A percentile compares a stretch with the other conserved stretches of the same genome.
These are phyloP conservation scores for Apodospora peruviana DNA, from an alignment of 495 filamentous ascomycete genomes.

Conservation along the genomic window DNA sequence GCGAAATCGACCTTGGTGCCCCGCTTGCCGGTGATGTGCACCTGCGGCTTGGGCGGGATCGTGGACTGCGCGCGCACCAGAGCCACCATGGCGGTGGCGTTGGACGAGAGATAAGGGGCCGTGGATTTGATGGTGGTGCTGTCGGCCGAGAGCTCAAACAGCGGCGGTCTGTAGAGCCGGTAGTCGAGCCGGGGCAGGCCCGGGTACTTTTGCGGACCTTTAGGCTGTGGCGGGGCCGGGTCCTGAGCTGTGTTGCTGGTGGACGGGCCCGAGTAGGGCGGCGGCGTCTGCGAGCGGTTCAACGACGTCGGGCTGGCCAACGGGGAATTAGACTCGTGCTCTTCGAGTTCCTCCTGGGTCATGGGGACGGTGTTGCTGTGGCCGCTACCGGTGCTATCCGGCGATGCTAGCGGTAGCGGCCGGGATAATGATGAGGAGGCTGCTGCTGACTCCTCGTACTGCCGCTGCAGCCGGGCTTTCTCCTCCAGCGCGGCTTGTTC, in stretches of 20 bases:
- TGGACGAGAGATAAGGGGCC: constrained; percentile 33
- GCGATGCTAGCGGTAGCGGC: neutral
- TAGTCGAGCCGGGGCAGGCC: constrained; percentile 47
- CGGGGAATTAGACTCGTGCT: neutral
- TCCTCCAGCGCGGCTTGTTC: constrained; percentile 1
- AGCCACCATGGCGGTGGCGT: constrained; percentile 32
- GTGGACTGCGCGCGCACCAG: constrained; percentile 41
- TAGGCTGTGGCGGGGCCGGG: constrained; percentile 12
- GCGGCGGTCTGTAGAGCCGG: constrained; percentile 41
- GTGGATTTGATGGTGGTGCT: constrained; percentile 39
- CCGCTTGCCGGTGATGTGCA: constrained; percentile 40
- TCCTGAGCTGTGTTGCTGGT: constrained; percentile 17
- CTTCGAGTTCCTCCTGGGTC: constrained; percentile 13
- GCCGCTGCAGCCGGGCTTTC: constrained; percentile 11
- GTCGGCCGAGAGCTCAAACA: constrained; percentile 44
- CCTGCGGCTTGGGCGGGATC: constrained; percentile 46
- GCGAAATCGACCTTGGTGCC: constrained; percentile 37
- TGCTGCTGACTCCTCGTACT: constrained; percentile 5
- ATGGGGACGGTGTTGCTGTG: constrained; percentile 19
- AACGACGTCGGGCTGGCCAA: neutral
- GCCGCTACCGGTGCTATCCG: neutral
- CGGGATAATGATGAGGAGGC: neutral
- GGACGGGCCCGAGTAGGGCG: constrained; percentile 43
- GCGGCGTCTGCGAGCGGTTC: constrained; percentile 22
- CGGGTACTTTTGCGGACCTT: constrained; percentile 30